Evolutionary conservation across 2,329 filamentous ascomycete genomes (phyloP), one percentile per base, ranked within the genome.

Genomic region (Aphanocladium album): DNA sequence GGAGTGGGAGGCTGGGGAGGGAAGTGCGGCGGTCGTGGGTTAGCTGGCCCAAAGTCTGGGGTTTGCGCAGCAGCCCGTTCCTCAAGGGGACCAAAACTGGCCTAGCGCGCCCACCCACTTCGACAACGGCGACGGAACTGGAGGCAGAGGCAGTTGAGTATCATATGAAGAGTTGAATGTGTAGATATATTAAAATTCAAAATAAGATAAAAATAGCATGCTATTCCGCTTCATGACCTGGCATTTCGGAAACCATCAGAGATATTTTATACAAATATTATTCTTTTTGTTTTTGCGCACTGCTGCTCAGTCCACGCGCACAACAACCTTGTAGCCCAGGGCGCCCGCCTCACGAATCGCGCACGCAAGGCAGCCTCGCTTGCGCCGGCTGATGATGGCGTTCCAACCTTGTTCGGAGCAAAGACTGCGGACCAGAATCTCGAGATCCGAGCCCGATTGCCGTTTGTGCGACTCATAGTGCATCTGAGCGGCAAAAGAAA

Each of bases 341-440:
- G 87, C 89, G 5, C 85, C 85, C 0, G 89, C 89, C 75, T 93
- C 89, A 19, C 90, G 81, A 47, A 93, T 83, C 45, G 88, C 88
- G 72, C 90, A 93, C 3, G 83, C 83, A 39, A 93, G 72, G 69
- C 90, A 93, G 0, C 87, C 89, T 63, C 88, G 79, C 64, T 84
- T 83, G 43, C 81, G 78, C 56, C 88, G 79, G 63, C 87, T 89
- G 64, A 93, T 80, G 19, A 93, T 70, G 23, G 89, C 89, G 70
- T 91, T 89, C 80, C 87, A 87, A 2, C 89, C 89, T 65, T 82
- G 85, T 68, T 90, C 85, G 0, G 89, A 87, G 70, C 90, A 93
- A 65, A 90, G 79, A 1, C 89, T 89, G 53, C 89, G 79, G 1
- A 87, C 87, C 57, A 93, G 74, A 9, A 92, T 80, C 72, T 91